phyloP scores from a whole-genome alignment of 208 protist genomes.

The Tritrichomonas musculus region DNA sequence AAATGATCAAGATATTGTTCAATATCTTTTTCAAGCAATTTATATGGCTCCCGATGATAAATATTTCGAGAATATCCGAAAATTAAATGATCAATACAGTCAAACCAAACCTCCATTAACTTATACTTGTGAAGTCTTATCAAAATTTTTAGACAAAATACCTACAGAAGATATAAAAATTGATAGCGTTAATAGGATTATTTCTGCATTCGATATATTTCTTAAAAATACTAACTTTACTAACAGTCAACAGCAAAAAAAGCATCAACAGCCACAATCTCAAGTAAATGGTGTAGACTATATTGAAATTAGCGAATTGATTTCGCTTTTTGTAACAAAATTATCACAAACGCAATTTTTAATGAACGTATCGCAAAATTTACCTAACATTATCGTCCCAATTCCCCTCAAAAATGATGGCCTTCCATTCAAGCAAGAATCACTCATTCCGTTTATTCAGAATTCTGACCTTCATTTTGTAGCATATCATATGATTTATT shows the following conservation, averaged over 20 bases:
- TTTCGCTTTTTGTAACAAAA: neutral
- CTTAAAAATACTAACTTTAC: neutral
- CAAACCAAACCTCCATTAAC: too few species aligned
- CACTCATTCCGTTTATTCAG: neutral
- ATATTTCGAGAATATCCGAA: too few species aligned
- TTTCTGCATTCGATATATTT: neutral
- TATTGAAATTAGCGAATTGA: neutral
- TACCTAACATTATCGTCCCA: neutral
- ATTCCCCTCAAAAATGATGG: neutral
- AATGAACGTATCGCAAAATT: neutral
- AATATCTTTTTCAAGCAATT: too few species aligned
- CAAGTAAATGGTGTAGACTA: neutral
- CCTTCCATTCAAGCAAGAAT: neutral
- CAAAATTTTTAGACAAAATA: too few species aligned
- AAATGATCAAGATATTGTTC: too few species aligned
- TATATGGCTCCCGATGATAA: too few species aligned
- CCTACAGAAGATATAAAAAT: neutral
- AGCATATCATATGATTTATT: neutral
- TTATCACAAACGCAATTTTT: neutral
- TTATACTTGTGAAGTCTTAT: too few species aligned
- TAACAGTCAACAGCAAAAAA: too few species aligned
- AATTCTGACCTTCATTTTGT: neutral
- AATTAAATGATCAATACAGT: too few species aligned
- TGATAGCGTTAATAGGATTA: neutral
- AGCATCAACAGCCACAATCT: too few species aligned